Conservation (phyloP, 1,284 basidiomycete species). For the Caloboletus firmus region DNA sequence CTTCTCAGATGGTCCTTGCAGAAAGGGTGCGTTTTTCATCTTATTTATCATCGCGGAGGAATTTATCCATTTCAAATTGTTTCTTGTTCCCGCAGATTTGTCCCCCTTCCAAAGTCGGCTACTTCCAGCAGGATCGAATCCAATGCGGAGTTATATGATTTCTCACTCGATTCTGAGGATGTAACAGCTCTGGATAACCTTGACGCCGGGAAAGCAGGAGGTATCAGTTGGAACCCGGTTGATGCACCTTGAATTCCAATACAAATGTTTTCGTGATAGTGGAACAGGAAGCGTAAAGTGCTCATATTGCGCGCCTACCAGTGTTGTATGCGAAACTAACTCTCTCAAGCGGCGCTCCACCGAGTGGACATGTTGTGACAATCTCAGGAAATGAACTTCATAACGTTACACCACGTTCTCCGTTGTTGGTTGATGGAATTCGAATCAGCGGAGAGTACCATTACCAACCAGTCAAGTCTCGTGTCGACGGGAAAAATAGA, state of each 20-base stretch:
- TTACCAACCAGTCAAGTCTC: not conserved
- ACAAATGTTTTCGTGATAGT: not conserved
- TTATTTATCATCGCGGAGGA: not conserved
- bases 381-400: not conserved
- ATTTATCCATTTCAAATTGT: not conserved
- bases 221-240: constrained; percentile 73
- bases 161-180: constrained; percentile 62
- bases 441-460: not conserved
- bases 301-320: no score
- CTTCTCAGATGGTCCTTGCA: constrained; percentile 84
- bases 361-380: not conserved
- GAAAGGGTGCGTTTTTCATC: constrained; percentile 55
- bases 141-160: constrained; percentile 72
- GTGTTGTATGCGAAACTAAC: no score
- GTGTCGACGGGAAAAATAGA: not conserved
- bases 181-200: constrained; percentile 60
- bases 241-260: constrained; percentile 37
- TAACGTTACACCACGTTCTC: not conserved
- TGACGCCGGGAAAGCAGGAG: constrained; percentile 63
- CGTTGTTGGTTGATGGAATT: not conserved
- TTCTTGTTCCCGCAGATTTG: constrained; percentile 40
- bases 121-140: constrained; percentile 64
- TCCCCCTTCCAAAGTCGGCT: constrained; percentile 78
- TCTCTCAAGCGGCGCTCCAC: no score
- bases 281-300: not conserved